Evolutionary conservation across 2,329 filamentous ascomycete genomes (phyloP), one percentile per base, ranked within the genome.

Genomic region (Albophoma yamanashiensis): DNA sequence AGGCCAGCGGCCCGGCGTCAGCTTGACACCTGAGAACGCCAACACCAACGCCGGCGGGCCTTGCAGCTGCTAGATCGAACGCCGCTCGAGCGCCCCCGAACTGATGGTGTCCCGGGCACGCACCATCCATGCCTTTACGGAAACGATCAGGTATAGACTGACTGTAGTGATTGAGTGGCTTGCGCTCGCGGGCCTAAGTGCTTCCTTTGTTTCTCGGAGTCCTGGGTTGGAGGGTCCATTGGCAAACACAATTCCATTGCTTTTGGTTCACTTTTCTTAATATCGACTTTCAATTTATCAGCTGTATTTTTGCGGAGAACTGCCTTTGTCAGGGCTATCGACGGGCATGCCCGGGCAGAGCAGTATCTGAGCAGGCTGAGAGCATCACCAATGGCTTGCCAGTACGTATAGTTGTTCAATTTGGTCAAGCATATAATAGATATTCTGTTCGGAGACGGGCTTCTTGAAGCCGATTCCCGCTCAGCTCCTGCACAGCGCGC

Each of bases 1-100:
- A 15, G 82, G 82, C 56, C 82, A 84, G 71, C 80, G 82, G 70
- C 79, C 81, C 52, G 82, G 82, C 55, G 82, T 85, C 66, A 85
- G 76, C 69, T 75, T 85, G 64, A 76, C 76, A 40, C 78, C 81
- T 27, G 83, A 86, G 69, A 81, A 78, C 62, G 75, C 79, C 62
- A 84, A 81, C 74, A 85, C 82, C 62, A 82, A 84, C 67, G 74
- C 76, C 59, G 76, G 75, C 66, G 82, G 82, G 25, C 76, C 78
- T 62, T 86, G 83, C 74, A 79, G 77, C 67, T 86, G 82, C 74
- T 86, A 80, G 65, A n/a, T n/a, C 20, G 43, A 2, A 31, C 14
- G 15, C 27, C 12, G 27, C 22, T n/a, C 25, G 4, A 17, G 2
- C 36, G 47, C n/a, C 66, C 66, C 12, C 25, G 40, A 52, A 39